Percentiles rank a stretch among this genome's conserved stretches.
Evolutionary conservation across 345 rosid species (phyloP).

Genomic region (Psidium friedrichsthalianum): DNA sequence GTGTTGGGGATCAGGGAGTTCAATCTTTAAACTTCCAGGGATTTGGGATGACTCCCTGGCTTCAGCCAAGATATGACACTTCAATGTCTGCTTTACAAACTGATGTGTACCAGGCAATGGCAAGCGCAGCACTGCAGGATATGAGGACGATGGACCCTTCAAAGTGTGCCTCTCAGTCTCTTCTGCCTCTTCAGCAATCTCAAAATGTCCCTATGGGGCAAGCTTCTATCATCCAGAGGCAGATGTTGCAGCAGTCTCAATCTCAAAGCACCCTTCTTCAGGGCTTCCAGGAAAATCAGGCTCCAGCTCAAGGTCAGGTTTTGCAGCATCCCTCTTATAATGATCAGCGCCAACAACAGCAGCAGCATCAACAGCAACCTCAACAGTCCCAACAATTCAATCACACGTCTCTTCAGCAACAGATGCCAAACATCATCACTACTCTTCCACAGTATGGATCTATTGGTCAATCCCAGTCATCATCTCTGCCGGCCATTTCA

Average conservation of each 20-base stretch:
- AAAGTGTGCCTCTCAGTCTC: conserved; percentile 23
- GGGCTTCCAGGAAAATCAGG: conserved; percentile 19
- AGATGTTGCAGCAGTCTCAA: conserved; percentile 20
- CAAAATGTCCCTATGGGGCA: conserved; percentile 10
- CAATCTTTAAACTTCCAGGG: conserved; percentile 33
- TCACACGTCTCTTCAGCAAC: conserved; percentile 14
- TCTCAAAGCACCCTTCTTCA: conserved; percentile 15
- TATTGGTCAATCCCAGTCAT: conserved; percentile 15
- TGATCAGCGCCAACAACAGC: conserved; percentile 24
- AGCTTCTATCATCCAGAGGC: conserved; percentile 21
- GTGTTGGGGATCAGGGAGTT: conserved; percentile 28
- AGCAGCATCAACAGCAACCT: conserved; percentile 10
- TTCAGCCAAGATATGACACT: conserved; percentile 30
- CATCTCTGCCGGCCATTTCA: conserved; percentile 14
- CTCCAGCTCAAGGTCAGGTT: conserved; percentile 21
- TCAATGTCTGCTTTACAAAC: conserved; percentile 24
- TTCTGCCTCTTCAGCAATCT: conserved; percentile 24
- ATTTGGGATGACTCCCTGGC: conserved; percentile 28
- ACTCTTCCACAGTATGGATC: conserved; percentile 17
- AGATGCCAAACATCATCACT: conserved; percentile 15
- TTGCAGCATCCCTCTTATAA: conserved; percentile 17
- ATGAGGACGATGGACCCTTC: conserved; percentile 27
- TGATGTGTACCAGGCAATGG: conserved; percentile 38
- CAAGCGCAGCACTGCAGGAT: conserved; percentile 38
- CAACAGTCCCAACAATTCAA: conserved; percentile 19